Evolutionary conservation across 2,329 filamentous ascomycete genomes (phyloP).

Genomic region (Rutstroemia sp.): DNA sequence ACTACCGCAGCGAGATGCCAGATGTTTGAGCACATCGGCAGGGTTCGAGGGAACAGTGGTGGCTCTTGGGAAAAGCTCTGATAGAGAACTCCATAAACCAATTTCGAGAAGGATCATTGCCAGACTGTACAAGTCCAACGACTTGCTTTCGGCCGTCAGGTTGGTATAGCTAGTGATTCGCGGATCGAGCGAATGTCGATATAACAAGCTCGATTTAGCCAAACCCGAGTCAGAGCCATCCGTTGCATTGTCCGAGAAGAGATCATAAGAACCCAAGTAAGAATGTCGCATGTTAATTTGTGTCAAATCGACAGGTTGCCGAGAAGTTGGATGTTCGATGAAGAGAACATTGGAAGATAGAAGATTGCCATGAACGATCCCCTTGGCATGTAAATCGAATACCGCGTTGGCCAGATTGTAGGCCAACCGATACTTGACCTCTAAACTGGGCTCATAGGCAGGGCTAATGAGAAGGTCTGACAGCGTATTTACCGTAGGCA

Average conservation of each 20-base stretch:
- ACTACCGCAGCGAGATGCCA: conserved; percentile 54
- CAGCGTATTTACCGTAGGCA: conserved; percentile 39
- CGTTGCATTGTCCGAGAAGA: conserved; percentile 48
- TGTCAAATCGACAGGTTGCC: conserved; percentile 18
- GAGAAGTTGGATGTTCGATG: conserved; percentile 32
- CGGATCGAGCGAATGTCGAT: conserved; percentile 61
- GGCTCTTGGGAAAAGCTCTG: conserved; percentile 24
- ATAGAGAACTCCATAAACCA: conserved; percentile 64
- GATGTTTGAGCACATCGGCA: conserved; percentile 21
- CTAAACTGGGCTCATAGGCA: conserved; percentile 56
- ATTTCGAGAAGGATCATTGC: conserved; percentile 68
- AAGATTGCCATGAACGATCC: conserved; percentile 65
- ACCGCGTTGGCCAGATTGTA: conserved; percentile 66
- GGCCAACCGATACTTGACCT: conserved; percentile 70
- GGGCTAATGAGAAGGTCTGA: conserved; percentile 43
- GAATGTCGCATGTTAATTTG: conserved; percentile 58
- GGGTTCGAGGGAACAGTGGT: conserved; percentile 23
- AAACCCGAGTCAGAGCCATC: conserved; percentile 17
- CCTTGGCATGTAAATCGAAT: conserved; percentile 63
- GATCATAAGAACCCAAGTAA: conserved; percentile 65
- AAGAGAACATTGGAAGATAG: conserved; percentile 62
- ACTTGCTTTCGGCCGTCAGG: conserved; percentile 47
- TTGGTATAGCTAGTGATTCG: conserved; percentile 42
- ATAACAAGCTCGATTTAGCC: conserved; percentile 27
- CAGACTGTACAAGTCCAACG: conserved; percentile 64